A percentile compares a stretch with the other conserved stretches of the same genome.
phyloP scores from a whole-genome alignment of 208 protist genomes.

The Trypanosoma lewisi region DNA sequence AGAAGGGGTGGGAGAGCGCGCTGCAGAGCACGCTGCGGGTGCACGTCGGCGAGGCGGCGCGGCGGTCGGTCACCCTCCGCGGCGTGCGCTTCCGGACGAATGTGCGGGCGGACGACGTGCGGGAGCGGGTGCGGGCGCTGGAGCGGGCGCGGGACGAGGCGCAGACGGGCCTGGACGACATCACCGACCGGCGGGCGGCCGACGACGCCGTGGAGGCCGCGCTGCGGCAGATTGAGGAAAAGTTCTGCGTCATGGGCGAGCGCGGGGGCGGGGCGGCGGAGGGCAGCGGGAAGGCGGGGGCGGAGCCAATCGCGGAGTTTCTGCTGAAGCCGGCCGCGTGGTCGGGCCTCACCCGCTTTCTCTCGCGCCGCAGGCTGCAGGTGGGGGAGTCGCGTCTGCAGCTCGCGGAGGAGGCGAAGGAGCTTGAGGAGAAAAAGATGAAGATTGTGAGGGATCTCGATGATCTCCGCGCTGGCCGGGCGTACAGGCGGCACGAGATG shows the following conservation, averaged over 20 bases:
- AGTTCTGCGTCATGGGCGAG: slow-evolving; percentile 9
- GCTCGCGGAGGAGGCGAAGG: background rate
- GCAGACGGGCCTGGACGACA: slow-evolving; percentile 1
- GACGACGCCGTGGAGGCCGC: slow-evolving; percentile 10
- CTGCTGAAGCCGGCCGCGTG: slow-evolving; percentile 6
- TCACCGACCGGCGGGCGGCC: slow-evolving; percentile 7
- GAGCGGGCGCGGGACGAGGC: background rate
- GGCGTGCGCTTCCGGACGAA: slow-evolving; percentile 3
- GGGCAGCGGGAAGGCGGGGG: background rate
- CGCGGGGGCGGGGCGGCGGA: background rate
- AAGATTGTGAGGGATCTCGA: slow-evolving; percentile 22
- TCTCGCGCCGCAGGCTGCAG: slow-evolving; percentile 10
- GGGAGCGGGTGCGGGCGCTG: slow-evolving; percentile 13
- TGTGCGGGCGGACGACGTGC: slow-evolving; percentile 17
- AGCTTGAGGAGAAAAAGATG: background rate
- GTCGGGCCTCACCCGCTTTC: background rate
- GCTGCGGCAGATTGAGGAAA: slow-evolving; percentile 8
- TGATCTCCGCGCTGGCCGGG: slow-evolving; percentile 9
- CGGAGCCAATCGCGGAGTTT: slow-evolving; percentile 4
- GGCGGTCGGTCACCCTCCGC: slow-evolving; percentile 4
- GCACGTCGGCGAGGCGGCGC: background rate
- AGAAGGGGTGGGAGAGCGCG: slow-evolving; percentile 11
- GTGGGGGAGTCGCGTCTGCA: background rate
- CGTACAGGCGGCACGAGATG: background rate
- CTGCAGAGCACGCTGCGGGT: slow-evolving; percentile 41